These are phyloP conservation scores for Diutina scorzettiae DNA, from an alignment of 1,139 yeast species.

Conservation along the genomic window DNA sequence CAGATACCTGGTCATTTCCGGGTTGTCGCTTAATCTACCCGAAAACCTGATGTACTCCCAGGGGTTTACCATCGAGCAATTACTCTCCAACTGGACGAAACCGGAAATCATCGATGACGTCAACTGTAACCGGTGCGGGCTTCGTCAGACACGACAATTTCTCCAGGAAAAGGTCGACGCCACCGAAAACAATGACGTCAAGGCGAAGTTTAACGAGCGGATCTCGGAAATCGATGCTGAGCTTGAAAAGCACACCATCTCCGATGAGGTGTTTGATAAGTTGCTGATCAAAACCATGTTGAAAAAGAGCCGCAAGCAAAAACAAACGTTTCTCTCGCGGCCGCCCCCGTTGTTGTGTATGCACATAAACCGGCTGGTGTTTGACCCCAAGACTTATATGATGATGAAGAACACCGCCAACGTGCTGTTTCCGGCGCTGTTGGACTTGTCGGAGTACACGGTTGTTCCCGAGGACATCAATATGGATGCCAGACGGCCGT, in stretches of 20 bases:
- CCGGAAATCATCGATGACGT: conserved; percentile 88
- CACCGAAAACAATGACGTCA: conserved; percentile 24
- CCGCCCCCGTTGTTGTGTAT: conserved; percentile 80
- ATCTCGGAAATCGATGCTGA: conserved; percentile 45
- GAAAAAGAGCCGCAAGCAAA: conserved; percentile 67
- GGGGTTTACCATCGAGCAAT: conserved; percentile 37
- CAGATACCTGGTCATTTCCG: conserved; percentile 69
- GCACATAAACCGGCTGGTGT: conserved; percentile 85
- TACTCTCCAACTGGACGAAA: conserved; percentile 60
- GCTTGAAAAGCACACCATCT: conserved; percentile 52
- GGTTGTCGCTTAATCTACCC: conserved; percentile 63
- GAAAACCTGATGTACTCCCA: conserved; percentile 22
- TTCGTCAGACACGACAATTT: conserved; percentile 46
- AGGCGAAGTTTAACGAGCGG: conserved; percentile 36
- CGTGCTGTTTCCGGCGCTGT: conserved; percentile 58
- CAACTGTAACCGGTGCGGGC: conserved; percentile 84
- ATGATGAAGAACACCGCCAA: conserved; percentile 75
- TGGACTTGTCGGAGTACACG: conserved; percentile 59
- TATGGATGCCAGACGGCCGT: conserved; percentile 67
- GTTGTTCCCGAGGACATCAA: conserved; percentile 62
- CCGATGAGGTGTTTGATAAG: conserved; percentile 66
- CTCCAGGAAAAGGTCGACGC: conserved; percentile 30
- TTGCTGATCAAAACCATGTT: conserved; percentile 68
- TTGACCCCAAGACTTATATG: conserved; percentile 76
- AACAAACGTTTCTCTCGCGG: conserved; percentile 66